phyloP scores from a whole-genome alignment of 352 stramenopile genomes.

The Hyaloperonospora brassicae region DNA sequence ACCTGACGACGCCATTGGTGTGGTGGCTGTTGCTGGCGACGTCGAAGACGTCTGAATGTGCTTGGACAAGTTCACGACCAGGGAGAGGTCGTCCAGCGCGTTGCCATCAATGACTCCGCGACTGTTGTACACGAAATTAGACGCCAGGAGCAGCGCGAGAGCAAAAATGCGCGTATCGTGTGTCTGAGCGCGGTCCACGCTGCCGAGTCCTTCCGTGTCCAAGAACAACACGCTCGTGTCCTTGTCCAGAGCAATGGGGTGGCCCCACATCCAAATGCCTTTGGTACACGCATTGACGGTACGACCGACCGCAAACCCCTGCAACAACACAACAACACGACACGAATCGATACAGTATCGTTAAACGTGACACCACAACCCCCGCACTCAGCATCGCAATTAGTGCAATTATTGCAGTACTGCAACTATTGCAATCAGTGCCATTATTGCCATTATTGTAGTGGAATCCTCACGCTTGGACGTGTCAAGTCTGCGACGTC shows the following conservation, averaged over 20 bases:
- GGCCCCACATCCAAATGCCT: slow-evolving; percentile 89
- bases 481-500: too few species aligned
- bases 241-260: slow-evolving; percentile 60
- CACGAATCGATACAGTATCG: too few species aligned
- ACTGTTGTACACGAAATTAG: slow-evolving; percentile 89
- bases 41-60: slow-evolving; percentile 70
- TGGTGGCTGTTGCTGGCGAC: background rate
- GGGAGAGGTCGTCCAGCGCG: slow-evolving; percentile 84
- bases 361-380: too few species aligned
- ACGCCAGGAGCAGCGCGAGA: slow-evolving; percentile 75
- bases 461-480: too few species aligned
- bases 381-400: too few species aligned
- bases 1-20: slow-evolving; percentile 5
- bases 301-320: slow-evolving; percentile 75
- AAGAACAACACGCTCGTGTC: slow-evolving; percentile 77
- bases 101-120: slow-evolving; percentile 85
- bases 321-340: slow-evolving; percentile 7
- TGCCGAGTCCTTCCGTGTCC: slow-evolving; percentile 86
- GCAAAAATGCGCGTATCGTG: slow-evolving; percentile 89
- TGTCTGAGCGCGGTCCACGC: slow-evolving; percentile 73
- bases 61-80: slow-evolving; percentile 88
- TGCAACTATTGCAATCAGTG: too few species aligned
- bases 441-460: too few species aligned
- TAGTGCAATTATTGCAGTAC: too few species aligned
- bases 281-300: slow-evolving; percentile 88